Percentiles rank a stretch among this genome's conserved stretches.
phyloP scores from a whole-genome alignment of 139 green algal genomes.

The Edaphochlamys debaryana region DNA sequence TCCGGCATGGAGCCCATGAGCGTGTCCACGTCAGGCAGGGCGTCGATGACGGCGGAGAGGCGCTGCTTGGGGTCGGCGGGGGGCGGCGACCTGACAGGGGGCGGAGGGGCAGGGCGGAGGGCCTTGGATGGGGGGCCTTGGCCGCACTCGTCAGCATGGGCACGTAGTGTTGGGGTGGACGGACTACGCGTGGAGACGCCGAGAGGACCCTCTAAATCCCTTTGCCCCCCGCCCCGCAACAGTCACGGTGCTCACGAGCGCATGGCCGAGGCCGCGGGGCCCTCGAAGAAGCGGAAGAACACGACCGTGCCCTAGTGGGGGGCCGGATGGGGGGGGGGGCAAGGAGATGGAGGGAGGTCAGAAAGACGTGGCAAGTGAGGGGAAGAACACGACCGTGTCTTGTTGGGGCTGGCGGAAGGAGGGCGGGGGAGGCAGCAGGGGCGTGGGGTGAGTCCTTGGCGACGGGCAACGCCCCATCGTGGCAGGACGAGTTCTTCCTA shows the following conservation, averaged over 20 bases:
- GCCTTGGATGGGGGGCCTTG: background rate
- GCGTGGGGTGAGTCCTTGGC: too few species aligned
- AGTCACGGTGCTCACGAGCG: constrained; percentile 8
- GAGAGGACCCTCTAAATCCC: background rate
- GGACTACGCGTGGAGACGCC: too few species aligned
- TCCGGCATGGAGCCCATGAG: constrained; percentile 49
- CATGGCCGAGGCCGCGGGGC: constrained; percentile 2
- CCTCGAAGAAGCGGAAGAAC: constrained; percentile 45
- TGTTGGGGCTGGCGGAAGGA: too few species aligned
- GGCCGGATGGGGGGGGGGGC: too few species aligned
- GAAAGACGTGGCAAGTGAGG: too few species aligned
- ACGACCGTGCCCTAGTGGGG: constrained; percentile 50
- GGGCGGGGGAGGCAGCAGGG: too few species aligned
- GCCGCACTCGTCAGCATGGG: background rate
- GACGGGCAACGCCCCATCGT: too few species aligned
- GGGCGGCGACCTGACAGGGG: constrained; percentile 24
- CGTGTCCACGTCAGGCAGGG: constrained; percentile 43
- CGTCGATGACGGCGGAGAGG: constrained; percentile 25
- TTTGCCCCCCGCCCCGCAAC: background rate
- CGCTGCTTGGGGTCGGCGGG: constrained; percentile 34
- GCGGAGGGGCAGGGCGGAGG: background rate
- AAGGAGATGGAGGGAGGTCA: too few species aligned
- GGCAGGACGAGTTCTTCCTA: too few species aligned
- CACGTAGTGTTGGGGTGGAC: too few species aligned
- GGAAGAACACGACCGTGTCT: too few species aligned